Base-by-base conservation (phyloP, 2,329 filamentous ascomycete species). In the Triangularia setosa region DNA sequence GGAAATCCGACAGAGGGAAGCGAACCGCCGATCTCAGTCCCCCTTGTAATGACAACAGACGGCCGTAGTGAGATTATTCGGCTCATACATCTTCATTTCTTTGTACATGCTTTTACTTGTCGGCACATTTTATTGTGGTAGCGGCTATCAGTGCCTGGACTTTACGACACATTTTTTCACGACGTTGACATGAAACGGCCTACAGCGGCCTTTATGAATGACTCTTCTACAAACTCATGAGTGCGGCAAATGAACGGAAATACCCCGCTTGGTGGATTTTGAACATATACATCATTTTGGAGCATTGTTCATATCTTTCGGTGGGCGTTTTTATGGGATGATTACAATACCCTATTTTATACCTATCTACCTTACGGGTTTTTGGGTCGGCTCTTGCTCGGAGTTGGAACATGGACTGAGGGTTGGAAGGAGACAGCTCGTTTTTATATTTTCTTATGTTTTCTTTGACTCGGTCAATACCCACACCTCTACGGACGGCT, bases 1-100 rank as follows among this genome's bases (percentile, higher is more conserved):
- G 68, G 82, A 85, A 65, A 77, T 87, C 64, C 80, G 83, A 65
- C 80, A 77, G 56, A 79, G 80, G 40, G 77, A 78, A 61, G 71
- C 75, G 52, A 75, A 73, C 8, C 77, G 77, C 64, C 79, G 79
- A 59, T 83, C 84, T 7, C 79, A 84, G 67, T 84, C 83, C 23
- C 83, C 83, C 2, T 71, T 79, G 52, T 83, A 75, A 79, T 73
- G 78, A 65, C 24, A 57, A 21, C n/a, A 21, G 11, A 21, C 40
- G n/a, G 40, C 40, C 1, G 8, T 48, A 5, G n/a, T 48, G 40
- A 18, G n/a, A 48, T 7, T 21, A 9, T 52, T 58, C 16, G n/a
- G 24, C 55, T 23, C 60, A 30, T n/a, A 44, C 28, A 27, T 35
- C 18, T 65, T 53, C 60, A 62, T 62, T 65, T 69, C 68, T 63